Base-by-base conservation (phyloP, 768 basidiomycete genomes). In the Leccinum subtestaceum region DNA sequence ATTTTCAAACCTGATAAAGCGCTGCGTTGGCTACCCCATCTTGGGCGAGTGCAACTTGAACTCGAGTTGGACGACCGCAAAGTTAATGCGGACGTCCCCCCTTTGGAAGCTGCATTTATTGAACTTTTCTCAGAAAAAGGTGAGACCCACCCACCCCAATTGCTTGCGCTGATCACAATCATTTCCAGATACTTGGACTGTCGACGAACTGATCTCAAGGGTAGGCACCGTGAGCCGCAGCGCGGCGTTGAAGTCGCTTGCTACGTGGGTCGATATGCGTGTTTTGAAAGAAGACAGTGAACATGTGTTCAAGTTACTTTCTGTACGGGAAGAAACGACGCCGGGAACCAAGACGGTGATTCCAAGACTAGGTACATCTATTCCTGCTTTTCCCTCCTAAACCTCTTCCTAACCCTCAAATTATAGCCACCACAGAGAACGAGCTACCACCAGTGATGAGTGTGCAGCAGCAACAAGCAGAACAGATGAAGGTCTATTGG, bases 1-100 rank as follows among this genome's bases (percentile, higher is more conserved):
- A 77, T 79, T 12, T 91, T 93, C 76, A 97, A 97, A 68, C 93
- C 94, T 0, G 94, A 97, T 74, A 98, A 98, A 77, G 84, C 81
- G 60, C 81, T 99, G 34, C 84, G 85, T 50, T 98, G 93, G 89
- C 71, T 98, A 6, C 88, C 93, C 10, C 89, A 95, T 68, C 82
- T 97, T 12, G 96, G 97, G 0, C 91, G 87, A 2, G 84, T 96
- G 40, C 80, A 84, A 36, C 71, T 99, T 53, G 86, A 92, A 55
- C 76, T 98, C 7, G 85, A 93, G 66, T 79, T 98, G 3, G 81
- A 87, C 65, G 96, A 98, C 70, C 87, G 93, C 12, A 84, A 76
- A 4, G 59, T 97, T 34, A 83, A 84, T 21, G 84, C 83, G 3
- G 87, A 93, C 46, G 93, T 92, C 4, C 85, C 87, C 1, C 93